phyloP scores from a whole-genome alignment of 2,329 filamentous ascomycete genomes.

The Cercospora janseana region DNA sequence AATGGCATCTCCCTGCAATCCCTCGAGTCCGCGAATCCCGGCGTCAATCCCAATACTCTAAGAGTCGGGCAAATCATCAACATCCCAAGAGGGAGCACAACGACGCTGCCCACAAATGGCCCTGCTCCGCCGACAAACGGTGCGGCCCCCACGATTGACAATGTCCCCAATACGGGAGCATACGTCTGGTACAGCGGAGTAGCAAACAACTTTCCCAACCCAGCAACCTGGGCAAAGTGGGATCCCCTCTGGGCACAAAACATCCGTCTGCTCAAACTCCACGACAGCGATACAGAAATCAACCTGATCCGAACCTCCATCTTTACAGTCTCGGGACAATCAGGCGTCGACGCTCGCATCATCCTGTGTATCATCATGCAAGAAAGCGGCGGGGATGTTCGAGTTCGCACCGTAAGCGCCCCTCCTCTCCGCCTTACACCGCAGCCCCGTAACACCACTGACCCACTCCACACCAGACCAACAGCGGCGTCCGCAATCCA shows the following conservation, averaged over 20 bases:
- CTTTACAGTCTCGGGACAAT: slow-evolving; percentile 5
- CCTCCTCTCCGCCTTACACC: not conserved
- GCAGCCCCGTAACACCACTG: not conserved
- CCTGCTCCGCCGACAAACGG: not conserved
- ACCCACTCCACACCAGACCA: slow-evolving; percentile 33
- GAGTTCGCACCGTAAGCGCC: slow-evolving; percentile 10
- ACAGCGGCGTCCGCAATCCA: slow-evolving; percentile 44
- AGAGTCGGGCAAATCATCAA: slow-evolving; percentile 9
- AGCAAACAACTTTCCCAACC: slow-evolving; percentile 7
- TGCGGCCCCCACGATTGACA: not conserved
- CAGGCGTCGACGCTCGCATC: slow-evolving; percentile 3
- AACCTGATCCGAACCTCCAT: slow-evolving; percentile 1
- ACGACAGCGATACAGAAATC: slow-evolving; percentile 8
- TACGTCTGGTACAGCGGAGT: slow-evolving; percentile 8
- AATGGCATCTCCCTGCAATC: slow-evolving; percentile 4
- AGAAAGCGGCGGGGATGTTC: slow-evolving; percentile 12
- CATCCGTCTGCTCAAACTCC: slow-evolving; percentile 1
- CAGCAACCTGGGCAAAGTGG: slow-evolving; percentile 8
- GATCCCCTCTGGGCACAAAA: slow-evolving; percentile 15
- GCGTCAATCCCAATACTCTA: slow-evolving; percentile 7
- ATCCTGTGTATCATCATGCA: slow-evolving; percentile 15
- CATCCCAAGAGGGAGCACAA: slow-evolving; percentile 1
- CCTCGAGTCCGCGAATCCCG: slow-evolving; percentile 12
- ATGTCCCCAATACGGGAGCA: not conserved
- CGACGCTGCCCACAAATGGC: not conserved